These are phyloP conservation scores for Candida jianshihensis DNA, from an alignment of 805 yeast genomes.

Conservation along the genomic window DNA sequence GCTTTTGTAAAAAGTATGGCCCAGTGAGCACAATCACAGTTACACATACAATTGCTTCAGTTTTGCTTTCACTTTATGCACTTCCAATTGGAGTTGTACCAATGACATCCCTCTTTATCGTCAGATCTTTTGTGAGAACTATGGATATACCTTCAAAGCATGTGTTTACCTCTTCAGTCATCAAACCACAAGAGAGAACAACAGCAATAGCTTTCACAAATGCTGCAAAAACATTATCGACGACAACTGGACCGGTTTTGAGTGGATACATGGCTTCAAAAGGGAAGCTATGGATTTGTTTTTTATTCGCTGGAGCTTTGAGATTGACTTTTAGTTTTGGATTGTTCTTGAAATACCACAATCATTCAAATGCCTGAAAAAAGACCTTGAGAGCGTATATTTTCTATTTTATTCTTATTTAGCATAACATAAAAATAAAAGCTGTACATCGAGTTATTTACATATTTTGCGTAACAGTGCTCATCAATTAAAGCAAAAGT, in stretches of 20 bases:
- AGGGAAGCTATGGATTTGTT: conserved; percentile 34
- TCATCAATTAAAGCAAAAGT: too few species aligned
- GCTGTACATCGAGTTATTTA: too few species aligned
- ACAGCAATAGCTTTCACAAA: conserved; percentile 39
- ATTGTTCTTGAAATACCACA: conserved; percentile 26
- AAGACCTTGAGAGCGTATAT: not conserved
- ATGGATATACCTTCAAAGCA: conserved; percentile 45
- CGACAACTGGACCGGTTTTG: conserved; percentile 35
- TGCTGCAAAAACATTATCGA: conserved; percentile 35
- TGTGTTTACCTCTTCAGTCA: conserved; percentile 37
- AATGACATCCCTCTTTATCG: conserved; percentile 24
- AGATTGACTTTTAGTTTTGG: conserved; percentile 37
- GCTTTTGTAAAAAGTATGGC: conserved; percentile 36
- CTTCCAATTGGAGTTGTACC: conserved; percentile 27
- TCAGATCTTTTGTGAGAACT: conserved; percentile 34
- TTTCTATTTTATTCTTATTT: not conserved
- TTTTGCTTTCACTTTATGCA: conserved; percentile 32
- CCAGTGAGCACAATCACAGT: conserved; percentile 38
- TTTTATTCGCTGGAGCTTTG: conserved; percentile 33
- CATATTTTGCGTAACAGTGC: too few species aligned
- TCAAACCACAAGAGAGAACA: conserved; percentile 33
- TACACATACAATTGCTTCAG: conserved; percentile 37
- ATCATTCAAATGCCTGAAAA: not conserved
- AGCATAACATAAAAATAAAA: too few species aligned
- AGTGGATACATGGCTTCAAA: conserved; percentile 33